Evolutionary conservation across 768 basidiomycete genomes (phyloP), one percentile per base, ranked within the genome.

Genomic region (Podaxis sp.): DNA sequence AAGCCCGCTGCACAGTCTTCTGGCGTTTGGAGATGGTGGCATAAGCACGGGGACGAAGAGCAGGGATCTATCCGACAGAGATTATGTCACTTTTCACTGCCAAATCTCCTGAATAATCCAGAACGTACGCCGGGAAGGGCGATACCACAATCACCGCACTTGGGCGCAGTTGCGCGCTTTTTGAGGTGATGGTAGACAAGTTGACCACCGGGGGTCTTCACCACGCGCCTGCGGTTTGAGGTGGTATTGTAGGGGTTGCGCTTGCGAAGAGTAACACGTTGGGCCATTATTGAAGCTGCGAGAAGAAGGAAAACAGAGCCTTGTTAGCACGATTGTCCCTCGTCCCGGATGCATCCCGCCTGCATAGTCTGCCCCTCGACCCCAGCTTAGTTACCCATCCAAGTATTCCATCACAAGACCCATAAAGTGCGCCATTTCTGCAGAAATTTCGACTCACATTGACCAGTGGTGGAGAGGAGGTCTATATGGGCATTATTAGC

Each of bases 201-300:
- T 79, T 91, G 93, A 66, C 97, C 97, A 78, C 96, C 97, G 57
- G 97, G 97, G 38, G 97, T 98, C 85, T 98, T 98, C 63, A 98
- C 87, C 66, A 98, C 85, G 68, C 95, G 89, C 73, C 95, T 85
- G 73, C 93, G 87, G 85, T 90, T 95, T 61, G 96, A 98, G 70
- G 88, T 88, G 77, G 97, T 98, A 88, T 97, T 98, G 85, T 99
- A 97, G 21, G 94, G 87, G 68, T 89, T 89, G 74, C 97, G 93
- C 80, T 97, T 99, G 82, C 97, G 91, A 81, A 99, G 93, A 70
- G 95, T 97, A 71, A 99, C 95, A 74, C 97, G 94, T 87, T 98
- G 96, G 78, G 93, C 94, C 96, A 98, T 98, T 69, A 72, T 58
- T 69, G 64, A 62, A 68, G 57, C 73, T 72, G 62, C 32, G 35